Base-by-base conservation (phyloP, 2,329 filamentous ascomycete genomes). In the Aspergillus niger region DNA sequence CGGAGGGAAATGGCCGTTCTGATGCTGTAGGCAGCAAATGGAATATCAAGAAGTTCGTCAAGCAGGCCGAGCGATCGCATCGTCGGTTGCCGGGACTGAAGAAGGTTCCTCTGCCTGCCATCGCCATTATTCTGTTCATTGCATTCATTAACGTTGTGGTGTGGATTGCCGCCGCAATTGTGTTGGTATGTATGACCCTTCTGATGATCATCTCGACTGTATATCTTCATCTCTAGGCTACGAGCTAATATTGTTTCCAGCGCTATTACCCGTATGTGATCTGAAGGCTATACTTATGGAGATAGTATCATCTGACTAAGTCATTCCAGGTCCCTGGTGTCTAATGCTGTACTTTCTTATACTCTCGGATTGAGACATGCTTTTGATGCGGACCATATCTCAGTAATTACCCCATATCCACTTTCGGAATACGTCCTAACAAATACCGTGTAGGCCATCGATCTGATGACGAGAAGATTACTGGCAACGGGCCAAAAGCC, bases 331-430 rank as follows among this genome's bases (percentile, higher is more conserved):
- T 79, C 82, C 0, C 84, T 97, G 63, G 86, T 93, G 53, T 90
- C 90, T 2, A 89, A 92, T 2, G 91, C 92, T 1, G 87, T 93
- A 2, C 85, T 98, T 0, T 89, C 93, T 26, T 98, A 96, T 76
- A 91, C 91, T 0, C 85, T 98, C 10, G 94, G 94, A 2, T 84
- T 98, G 11, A 89, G 94, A 44, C 94, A 98, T 81, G 94, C 94
- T n/a, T 86, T 98, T 48, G 95, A 98, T 72, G 95, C 94, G n/a
- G 94, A 98, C 77, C 95, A 98, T 72, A 91, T 91, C 65, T 87
- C 86, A 43, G 82, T 84, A 75, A 43, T 69, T 59, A 10, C n/a
- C 3, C 15, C 49, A 22, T 50, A 49, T 49, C 2, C 24, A 20
- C 38, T 15, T 15, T 32, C 10, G 13, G 13, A 48, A 24, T 1